Base-by-base conservation (phyloP, 768 basidiomycete species). In the Lactarius sanguifluus region DNA sequence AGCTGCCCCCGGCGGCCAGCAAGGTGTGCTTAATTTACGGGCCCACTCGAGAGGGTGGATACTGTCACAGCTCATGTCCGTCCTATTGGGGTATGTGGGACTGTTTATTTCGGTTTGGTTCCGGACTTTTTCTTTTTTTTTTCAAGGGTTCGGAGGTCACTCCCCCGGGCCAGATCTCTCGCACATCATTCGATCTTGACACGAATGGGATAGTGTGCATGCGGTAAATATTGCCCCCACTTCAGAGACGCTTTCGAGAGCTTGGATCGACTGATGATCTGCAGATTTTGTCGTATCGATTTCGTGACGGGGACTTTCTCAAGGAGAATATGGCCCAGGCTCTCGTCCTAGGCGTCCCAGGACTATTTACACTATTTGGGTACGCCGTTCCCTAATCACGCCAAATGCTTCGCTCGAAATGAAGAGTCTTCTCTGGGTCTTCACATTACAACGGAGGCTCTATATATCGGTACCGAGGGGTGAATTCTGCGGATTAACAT, bases 381-480 rank as follows among this genome's bases (percentile, higher is more conserved):
- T 52, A 52, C 25, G 25, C 50, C 50, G 50, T 52, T 52, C 50
- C 50, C 50, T 52, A 52, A 52, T 50, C 50, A 52, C 50, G 25
- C 50, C 47, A 28, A 25, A 52, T 52, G 6, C 25, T 52, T 52
- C 50, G 23, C 50, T 52, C 50, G 50, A 52, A 52, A 52, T 52
- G 50, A 52, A 52, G 50, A 6, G 50, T 25, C 50, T 52, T 52
- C 50, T 52, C 23, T 52, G 50, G 13, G 50, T 15, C 50, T 52
- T 52, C 50, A 52, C 50, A 52, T 52, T 25, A 52, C 50, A 25
- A 52, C 23, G 50, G 13, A 52, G 5, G 50, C 50, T 15, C 47
- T 20, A 13, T 25, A 52, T 28, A 52, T 25, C 50, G 50, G 50
- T 5, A 28, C 50, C 50, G 50, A 52, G 47, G 25, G 25, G 50